Evolutionary conservation across 2,329 filamentous ascomycete species (phyloP), one percentile per base, ranked within the genome.

Genomic region (Aspergillus spinulosporus): DNA sequence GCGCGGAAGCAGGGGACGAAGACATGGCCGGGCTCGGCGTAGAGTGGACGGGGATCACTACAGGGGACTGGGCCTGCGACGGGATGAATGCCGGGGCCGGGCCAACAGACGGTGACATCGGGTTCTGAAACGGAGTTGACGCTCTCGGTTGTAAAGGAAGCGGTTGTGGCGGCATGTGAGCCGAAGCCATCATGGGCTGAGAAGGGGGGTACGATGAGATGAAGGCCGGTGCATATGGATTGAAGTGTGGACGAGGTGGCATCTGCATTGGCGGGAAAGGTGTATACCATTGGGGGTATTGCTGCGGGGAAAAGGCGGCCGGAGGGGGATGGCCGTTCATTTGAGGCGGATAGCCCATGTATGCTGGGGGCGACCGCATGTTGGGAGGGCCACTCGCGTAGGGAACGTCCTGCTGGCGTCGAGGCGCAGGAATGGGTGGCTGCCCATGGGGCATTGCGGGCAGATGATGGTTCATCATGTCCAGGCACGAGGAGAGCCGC

Each of bases 261-360:
- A 71, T 68, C 53, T 74, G 71, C 64, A 74, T 73, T 58, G 72
- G 75, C 39, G 71, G 70, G 54, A 72, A 72, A 31, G 73, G 75
- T 44, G 72, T 70, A 64, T 78, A 77, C 77, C 77, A 80, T 67
- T 70, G 77, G 64, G 64, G 68, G 60, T 76, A 79, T 63, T 72
- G 79, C 68, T 73, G 75, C 63, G 62, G 78, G 67, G 63, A 74
- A 68, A 68, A 79, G 51, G 68, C 62, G 68, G 69, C 48, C 48
- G 58, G 78, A 71, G 66, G 75, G 66, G 66, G 75, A 67, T 68
- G 84, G 74, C 68, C 82, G 76, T 68, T 85, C 80, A 74, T 85
- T 80, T 60, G 86, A 75, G 55, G 84, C 82, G 70, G 80, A 63
- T 77, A 74, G 64, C 73, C 66, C 78, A 84, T 85, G 66, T 88